Percentiles rank a stretch among this genome's conserved stretches.
Conservation (phyloP, 2,329 filamentous ascomycete genomes). For the Diplodia scrobiculata region DNA sequence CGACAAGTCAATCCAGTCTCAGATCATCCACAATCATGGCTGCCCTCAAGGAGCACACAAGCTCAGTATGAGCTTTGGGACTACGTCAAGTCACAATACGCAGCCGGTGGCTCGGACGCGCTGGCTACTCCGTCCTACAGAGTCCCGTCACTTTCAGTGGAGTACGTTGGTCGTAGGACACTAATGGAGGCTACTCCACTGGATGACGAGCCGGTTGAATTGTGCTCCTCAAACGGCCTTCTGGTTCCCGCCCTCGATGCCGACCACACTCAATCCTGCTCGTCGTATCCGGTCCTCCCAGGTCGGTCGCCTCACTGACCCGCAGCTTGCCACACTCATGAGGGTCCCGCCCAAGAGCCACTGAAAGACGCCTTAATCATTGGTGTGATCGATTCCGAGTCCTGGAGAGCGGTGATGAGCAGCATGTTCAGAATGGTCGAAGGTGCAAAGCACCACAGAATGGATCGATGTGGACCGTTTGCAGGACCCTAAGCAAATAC, state of each 20-base stretch:
- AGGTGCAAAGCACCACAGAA: constrained; percentile 65
- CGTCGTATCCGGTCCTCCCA: too few species aligned
- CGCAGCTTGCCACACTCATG: too few species aligned
- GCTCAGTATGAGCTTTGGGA: constrained; percentile 45
- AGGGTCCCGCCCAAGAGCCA: constrained; percentile 51
- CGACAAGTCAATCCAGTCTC: constrained; percentile 57
- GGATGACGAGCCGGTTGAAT: background rate
- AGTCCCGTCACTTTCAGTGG: background rate
- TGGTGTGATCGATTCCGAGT: constrained; percentile 62
- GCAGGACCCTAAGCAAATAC: constrained; percentile 42
- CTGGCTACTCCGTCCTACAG: background rate
- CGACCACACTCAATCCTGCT: too few species aligned
- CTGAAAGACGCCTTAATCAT: constrained; percentile 69
- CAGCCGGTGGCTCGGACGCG: background rate
- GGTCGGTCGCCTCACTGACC: too few species aligned
- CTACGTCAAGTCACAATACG: constrained; percentile 33
- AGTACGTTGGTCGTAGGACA: constrained; percentile 1
- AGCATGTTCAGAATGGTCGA: constrained; percentile 42
- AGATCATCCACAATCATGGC: constrained; percentile 48
- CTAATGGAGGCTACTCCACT: constrained; percentile 7
- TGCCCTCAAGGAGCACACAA: constrained; percentile 43
- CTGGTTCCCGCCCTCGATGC: too few species aligned
- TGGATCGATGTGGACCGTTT: constrained; percentile 55
- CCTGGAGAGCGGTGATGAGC: constrained; percentile 53
- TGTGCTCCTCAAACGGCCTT: constrained; percentile 34